Conservation (phyloP, 306 rosid species). For the Herpetospermum pedunculosum region DNA sequence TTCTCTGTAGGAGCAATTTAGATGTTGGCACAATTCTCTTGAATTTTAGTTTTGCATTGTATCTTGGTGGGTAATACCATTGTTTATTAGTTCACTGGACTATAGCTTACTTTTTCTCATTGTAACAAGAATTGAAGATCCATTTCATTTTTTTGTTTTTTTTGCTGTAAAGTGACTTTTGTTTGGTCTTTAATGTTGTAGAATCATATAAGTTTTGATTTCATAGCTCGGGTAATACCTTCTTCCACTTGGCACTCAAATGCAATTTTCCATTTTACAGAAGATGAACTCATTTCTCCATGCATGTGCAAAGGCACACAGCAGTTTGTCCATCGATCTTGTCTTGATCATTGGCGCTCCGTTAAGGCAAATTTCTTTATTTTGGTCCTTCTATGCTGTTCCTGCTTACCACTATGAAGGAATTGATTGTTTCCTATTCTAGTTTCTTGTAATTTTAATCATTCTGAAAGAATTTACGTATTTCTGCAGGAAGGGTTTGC, state of each 20-base stretch:
- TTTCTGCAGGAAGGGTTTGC: conserved; percentile 86
- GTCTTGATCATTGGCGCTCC: conserved; percentile 99
- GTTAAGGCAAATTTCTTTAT: conserved; percentile 45
- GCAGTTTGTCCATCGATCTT: conserved; percentile 94
- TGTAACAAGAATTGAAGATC: background rate
- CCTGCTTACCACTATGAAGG: background rate
- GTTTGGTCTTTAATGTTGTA: background rate
- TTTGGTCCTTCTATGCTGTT: conserved; percentile 8
- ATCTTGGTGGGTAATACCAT: background rate
- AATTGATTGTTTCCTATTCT: background rate
- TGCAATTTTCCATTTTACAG: conserved; percentile 28
- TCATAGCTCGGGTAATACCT: conserved; percentile 6
- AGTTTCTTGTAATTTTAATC: background rate
- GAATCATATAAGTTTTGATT: background rate
- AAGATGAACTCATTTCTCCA: conserved; percentile 88
- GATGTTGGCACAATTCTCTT: background rate
- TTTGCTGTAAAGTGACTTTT: background rate
- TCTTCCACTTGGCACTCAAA: conserved; percentile 12
- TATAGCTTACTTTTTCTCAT: background rate
- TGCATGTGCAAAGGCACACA: conserved; percentile 99
- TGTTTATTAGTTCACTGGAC: background rate
- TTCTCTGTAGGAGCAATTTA: too few species aligned
- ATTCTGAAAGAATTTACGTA: background rate
- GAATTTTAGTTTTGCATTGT: background rate
- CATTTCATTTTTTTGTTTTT: background rate